Evolutionary conservation across 1,284 basidiomycete species (phyloP), one percentile per base, ranked within the genome.

Genomic region (Leccinum huronense): DNA sequence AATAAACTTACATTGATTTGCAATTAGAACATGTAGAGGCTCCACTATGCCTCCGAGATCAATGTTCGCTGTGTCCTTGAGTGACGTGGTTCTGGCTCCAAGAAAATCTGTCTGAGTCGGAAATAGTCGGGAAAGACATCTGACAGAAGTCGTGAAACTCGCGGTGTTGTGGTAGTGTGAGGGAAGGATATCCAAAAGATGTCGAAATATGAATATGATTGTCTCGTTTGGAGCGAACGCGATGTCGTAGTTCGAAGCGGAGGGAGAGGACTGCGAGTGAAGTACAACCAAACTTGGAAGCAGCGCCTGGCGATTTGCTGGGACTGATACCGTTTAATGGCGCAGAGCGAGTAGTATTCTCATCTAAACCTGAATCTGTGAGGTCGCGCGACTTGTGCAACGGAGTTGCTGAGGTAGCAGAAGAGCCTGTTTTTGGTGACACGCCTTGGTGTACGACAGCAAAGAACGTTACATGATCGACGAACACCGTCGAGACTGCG

Each of bases 401-500:
- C 30, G 59, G 36, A 14, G 23, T 48, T 55, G 64, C 30, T 10
- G 64, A 60, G 8, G 57, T 54, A 48, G 55, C 16, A 16, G 60
- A 48, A 34, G 63, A 31, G 9, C 57, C 58, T 16, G 11, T 60
- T n/a, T 59, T 65, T 42, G 66, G 62, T 6, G 42, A 60, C 2
- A 31, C 16, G 33, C 59, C 42, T 33, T 63, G 62, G 19, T 70
- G 19, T 3, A 57, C 33, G 56, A 59, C 13, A 60, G 57, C 38
- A 57, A 61, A 61, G 11, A 27, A 75, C 83, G 69, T 30, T 72
- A 90, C 91, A 76, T 91, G 83, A 40, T 86, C 82, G 14, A 86
- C 80, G 71, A 93, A 91, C 38, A 88, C 82, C 5, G 81, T 78
- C 1, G 89, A 84, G 33, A 92, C 81, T 10, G 79, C 76, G 54